Evolutionary conservation across 192 early-diverging fungal genomes (phyloP).

Genomic region (Phycomyces nitens): DNA sequence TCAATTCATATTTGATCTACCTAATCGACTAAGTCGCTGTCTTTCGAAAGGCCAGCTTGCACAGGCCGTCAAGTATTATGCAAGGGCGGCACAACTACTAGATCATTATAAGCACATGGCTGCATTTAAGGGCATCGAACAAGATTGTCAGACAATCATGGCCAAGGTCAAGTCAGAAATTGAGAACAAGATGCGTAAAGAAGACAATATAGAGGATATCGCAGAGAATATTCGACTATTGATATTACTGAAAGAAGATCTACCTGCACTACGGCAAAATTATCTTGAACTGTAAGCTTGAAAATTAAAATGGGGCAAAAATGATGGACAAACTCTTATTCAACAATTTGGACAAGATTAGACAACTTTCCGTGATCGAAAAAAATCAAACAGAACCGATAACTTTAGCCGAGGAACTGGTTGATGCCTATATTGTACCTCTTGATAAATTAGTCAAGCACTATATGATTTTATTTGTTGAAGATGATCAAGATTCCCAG

Average conservation of each 20-base stretch:
- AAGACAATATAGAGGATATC: conserved; percentile 42
- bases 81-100: conserved; percentile 64
- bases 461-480: conserved; percentile 10
- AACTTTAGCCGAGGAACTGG: conserved; percentile 2
- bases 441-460: conserved; percentile 12
- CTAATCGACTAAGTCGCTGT: conserved; percentile 62
- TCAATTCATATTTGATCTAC: conserved; percentile 88
- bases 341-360: conserved; percentile 4
- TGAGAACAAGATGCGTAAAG: conserved; percentile 44
- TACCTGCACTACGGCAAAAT: conserved; percentile 36
- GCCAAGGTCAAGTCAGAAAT: conserved; percentile 62
- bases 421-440: conserved; percentile 3
- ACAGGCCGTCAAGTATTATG: conserved; percentile 76
- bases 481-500: neutral
- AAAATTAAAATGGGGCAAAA: neutral
- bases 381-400: neutral
- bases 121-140: conserved; percentile 74
- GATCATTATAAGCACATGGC: conserved; percentile 74
- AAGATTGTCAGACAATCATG: conserved; percentile 80
- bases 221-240: conserved; percentile 48
- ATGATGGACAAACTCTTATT: neutral
- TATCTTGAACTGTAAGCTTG: conserved; percentile 45
- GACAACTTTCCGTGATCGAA: conserved; percentile 16
- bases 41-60: conserved; percentile 57
- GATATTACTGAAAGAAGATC: conserved; percentile 42